A percentile compares a stretch with the other conserved stretches of the same genome.
Evolutionary conservation across 495 filamentous ascomycete genomes (phyloP).

Genomic region (Darksidea phi): DNA sequence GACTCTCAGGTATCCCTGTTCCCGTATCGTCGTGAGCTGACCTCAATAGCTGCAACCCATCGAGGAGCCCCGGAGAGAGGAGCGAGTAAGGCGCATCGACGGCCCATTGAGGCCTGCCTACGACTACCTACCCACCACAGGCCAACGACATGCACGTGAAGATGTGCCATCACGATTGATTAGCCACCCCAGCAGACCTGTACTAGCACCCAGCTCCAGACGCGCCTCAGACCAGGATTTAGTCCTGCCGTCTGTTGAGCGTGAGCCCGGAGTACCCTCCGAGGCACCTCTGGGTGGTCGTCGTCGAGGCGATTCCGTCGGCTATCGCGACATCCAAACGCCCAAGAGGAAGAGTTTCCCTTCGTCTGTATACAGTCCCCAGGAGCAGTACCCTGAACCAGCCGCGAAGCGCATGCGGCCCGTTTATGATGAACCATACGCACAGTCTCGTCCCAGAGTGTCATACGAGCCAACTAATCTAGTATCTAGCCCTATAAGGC

Average conservation of each 20-base stretch:
- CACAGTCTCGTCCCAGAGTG: too few species aligned
- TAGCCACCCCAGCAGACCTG: background rate
- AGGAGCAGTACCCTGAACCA: too few species aligned
- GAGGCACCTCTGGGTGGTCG: too few species aligned
- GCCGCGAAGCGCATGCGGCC: too few species aligned
- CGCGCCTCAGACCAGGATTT: conserved; percentile 23
- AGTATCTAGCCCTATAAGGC: too few species aligned
- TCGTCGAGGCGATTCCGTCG: too few species aligned
- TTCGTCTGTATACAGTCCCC: too few species aligned
- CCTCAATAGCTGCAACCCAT: conserved; percentile 16
- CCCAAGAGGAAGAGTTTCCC: too few species aligned
- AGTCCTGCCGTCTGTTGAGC: conserved; percentile 26
- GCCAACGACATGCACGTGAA: background rate
- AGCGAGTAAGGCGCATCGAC: background rate
- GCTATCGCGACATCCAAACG: too few species aligned
- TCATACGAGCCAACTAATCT: too few species aligned
- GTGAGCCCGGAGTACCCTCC: conserved; percentile 4
- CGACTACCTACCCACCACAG: background rate
- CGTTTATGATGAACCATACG: too few species aligned
- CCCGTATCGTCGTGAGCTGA: conserved; percentile 8
- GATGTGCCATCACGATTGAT: background rate
- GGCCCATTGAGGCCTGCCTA: background rate
- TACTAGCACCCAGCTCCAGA: background rate
- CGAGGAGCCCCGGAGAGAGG: background rate
- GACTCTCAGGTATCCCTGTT: background rate